Evolutionary conservation across 805 yeast species (phyloP), one percentile per base, ranked within the genome.

Genomic region (Saccharomycopsis amapae): DNA sequence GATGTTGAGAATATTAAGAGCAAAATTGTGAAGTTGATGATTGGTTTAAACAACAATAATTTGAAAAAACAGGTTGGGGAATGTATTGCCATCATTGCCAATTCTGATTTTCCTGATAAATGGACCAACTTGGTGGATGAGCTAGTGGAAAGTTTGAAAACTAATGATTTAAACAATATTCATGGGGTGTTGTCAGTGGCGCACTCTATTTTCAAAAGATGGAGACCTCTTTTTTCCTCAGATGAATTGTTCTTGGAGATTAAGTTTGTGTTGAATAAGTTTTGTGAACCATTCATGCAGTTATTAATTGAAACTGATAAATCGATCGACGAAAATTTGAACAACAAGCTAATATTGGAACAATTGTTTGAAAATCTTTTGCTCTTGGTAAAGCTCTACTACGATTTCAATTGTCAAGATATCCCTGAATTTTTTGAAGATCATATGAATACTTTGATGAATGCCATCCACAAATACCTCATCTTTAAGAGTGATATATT

Each of bases 391-490:
- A 90, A 93, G 60, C 76, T 94, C 31, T 94, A 85, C 64, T 87
- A 79, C 60, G 99, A 93, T 62, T 76, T 93, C 58, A 93, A 93
- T 62, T 90, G 97, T 64, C 98, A 94, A 66, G 99, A 93, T 64
- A 82, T 93, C 44, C 98, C 99, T 1, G 98, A 89, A 64, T 93
- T 90, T 60, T 93, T 93, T 61, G 99, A 94, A 65, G 97, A 93
- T 64, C 76, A 93, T 61, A 66, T 93, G 62, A 67, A 72, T 34
- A 67, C 65, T 15, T 88, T 94, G 44, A 85, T 94, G 93, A 70
- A 71, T 4, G 75, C 89, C 24, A 69, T 89, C 55, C 94, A 87
- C 61, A 85, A 84, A 63, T 90, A 89, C 61, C 69, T 93, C 48
- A 65, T 72, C 34, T 86, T 79, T 58, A 59, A 68, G 13, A 79